Percentiles rank a stretch among this genome's conserved stretches.
phyloP scores from a whole-genome alignment of 2,329 filamentous ascomycete species.

The Cadophora sp. region DNA sequence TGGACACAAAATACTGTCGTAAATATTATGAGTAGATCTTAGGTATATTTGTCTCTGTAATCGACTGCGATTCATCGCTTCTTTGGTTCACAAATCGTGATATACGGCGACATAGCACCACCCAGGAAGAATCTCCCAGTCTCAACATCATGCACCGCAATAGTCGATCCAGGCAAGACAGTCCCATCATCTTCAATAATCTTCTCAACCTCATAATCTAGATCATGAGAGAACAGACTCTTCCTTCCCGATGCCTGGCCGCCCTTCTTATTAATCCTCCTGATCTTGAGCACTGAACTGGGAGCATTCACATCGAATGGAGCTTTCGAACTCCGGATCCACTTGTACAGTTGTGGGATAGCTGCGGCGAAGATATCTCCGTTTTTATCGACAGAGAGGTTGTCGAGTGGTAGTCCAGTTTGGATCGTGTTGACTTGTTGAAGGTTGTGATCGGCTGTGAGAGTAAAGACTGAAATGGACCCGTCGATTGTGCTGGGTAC shows the following conservation, averaged over 20 bases:
- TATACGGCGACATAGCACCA: conserved; percentile 34
- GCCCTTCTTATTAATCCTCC: conserved; percentile 30
- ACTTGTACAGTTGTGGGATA: conserved; percentile 42
- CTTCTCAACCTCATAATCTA: conserved; percentile 40
- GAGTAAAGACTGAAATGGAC: conserved; percentile 39
- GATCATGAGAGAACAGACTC: conserved; percentile 25
- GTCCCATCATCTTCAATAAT: conserved; percentile 47
- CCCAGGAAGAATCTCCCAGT: conserved; percentile 46
- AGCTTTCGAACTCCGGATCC: conserved; percentile 36
- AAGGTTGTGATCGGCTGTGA: conserved; percentile 33
- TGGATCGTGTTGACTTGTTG: conserved; percentile 40
- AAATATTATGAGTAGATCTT: too few species aligned
- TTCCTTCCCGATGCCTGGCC: conserved; percentile 17
- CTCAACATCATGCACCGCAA: conserved; percentile 44
- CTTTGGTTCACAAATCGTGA: conserved; percentile 37
- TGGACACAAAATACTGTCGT: too few species aligned
- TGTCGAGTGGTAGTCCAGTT: conserved; percentile 45
- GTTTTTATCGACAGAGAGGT: conserved; percentile 47
- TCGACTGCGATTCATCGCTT: neutral
- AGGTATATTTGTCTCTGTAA: too few species aligned
- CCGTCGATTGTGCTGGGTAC: conserved; percentile 42
- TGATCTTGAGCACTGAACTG: conserved; percentile 40
- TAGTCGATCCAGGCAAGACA: conserved; percentile 39
- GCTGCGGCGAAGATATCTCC: conserved; percentile 47
- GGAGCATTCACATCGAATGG: conserved; percentile 36